Conservation (phyloP, 2,329 filamentous ascomycete species). For the Ascocoryne sarcoides region DNA sequence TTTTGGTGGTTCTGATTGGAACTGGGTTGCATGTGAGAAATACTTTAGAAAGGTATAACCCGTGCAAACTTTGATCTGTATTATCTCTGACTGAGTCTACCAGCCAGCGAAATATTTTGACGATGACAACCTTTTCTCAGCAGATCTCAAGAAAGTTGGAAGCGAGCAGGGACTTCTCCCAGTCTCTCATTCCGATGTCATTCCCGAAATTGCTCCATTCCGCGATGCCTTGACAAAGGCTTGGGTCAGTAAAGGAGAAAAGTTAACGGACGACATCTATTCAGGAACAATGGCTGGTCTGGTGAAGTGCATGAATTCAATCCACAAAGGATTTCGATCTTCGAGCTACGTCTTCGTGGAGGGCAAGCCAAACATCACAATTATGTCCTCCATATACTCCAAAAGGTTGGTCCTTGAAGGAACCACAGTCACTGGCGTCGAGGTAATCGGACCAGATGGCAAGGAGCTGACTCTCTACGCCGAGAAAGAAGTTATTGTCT, state of each 20-base stretch:
- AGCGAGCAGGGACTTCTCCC: constrained; percentile 41
- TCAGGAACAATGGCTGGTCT: constrained; percentile 46
- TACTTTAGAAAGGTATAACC: constrained; percentile 31
- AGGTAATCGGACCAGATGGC: constrained; percentile 32
- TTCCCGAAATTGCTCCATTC: constrained; percentile 44
- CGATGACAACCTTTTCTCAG: constrained; percentile 37
- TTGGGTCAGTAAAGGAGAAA: constrained; percentile 44
- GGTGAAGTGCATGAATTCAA: constrained; percentile 43
- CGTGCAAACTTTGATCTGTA: background rate
- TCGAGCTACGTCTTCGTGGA: constrained; percentile 42
- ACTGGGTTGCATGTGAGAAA: constrained; percentile 40
- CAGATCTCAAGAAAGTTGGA: constrained; percentile 43
- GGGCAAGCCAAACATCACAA: constrained; percentile 45
- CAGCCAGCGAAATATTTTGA: constrained; percentile 46
- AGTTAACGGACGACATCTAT: constrained; percentile 45
- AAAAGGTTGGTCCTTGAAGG: constrained; percentile 46
- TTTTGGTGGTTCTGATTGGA: constrained; percentile 43
- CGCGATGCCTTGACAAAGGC: constrained; percentile 40
- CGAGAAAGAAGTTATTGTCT: constrained; percentile 20
- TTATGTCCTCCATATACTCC: constrained; percentile 39
- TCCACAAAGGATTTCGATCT: constrained; percentile 48
- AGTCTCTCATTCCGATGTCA: constrained; percentile 44
- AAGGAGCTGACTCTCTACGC: constrained; percentile 39
- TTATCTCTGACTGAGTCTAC: too few relatives aligned
- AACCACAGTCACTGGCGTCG: constrained; percentile 37